Conservation (phyloP, 768 basidiomycete species). For the Suillus weaverae region DNA sequence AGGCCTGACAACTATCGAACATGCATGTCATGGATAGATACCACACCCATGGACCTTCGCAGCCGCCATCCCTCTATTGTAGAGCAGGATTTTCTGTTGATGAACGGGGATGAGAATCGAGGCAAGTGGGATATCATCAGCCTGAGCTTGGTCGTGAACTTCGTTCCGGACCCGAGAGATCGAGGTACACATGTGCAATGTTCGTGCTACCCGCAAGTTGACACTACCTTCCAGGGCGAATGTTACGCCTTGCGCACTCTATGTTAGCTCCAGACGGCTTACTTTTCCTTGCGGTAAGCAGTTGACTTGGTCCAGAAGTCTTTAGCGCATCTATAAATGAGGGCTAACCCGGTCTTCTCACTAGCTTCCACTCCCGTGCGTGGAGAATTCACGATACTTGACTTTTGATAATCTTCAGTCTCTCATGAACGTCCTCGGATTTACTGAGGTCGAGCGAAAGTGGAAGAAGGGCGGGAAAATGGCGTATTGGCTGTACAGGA, state of each 20-base stretch:
- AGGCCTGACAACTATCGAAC: slow-evolving; percentile 77
- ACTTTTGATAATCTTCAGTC: slow-evolving; percentile 54
- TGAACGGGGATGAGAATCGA: slow-evolving; percentile 51
- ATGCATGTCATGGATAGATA: slow-evolving; percentile 69
- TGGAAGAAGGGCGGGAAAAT: slow-evolving; percentile 80
- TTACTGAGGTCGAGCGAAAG: slow-evolving; percentile 53
- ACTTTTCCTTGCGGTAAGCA: slow-evolving; percentile 70
- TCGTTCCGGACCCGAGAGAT: slow-evolving; percentile 71
- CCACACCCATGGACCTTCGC: slow-evolving; percentile 77
- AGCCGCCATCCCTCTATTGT: slow-evolving; percentile 78
- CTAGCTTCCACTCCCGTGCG: slow-evolving; percentile 83
- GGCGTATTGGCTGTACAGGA: slow-evolving; percentile 83
- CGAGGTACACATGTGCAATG: slow-evolving; percentile 52
- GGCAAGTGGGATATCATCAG: slow-evolving; percentile 78
- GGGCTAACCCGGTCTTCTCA: slow-evolving; percentile 11
- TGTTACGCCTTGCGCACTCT: slow-evolving; percentile 61
- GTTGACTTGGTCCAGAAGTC: not conserved
- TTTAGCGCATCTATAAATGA: not conserved
- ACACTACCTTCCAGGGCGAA: slow-evolving; percentile 50
- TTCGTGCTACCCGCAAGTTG: slow-evolving; percentile 5
- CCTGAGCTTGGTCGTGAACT: slow-evolving; percentile 88
- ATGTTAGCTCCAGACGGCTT: slow-evolving; percentile 57
- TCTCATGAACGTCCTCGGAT: slow-evolving; percentile 66
- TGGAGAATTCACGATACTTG: slow-evolving; percentile 83
- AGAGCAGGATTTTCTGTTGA: slow-evolving; percentile 83